A percentile compares a stretch with the other conserved stretches of the same genome.
phyloP scores from a whole-genome alignment of 495 filamentous ascomycete species.

The Parathielavia hyrcaniae region DNA sequence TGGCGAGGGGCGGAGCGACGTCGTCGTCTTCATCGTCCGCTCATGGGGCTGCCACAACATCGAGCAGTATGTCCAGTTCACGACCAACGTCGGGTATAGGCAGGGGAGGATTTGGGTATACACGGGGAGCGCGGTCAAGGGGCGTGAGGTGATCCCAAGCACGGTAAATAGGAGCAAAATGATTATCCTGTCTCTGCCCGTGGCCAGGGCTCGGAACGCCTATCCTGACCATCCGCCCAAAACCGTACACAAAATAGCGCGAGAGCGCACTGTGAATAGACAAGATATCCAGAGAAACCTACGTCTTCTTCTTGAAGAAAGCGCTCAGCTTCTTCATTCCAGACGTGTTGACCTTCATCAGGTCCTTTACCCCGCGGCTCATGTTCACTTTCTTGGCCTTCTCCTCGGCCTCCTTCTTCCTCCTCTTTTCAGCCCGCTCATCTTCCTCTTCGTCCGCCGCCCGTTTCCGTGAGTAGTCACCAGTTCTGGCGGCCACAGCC shows the following conservation, averaged over 20 bases:
- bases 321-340: constrained; percentile 98
- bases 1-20: constrained; percentile 14
- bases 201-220: constrained; percentile 8
- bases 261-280: constrained; percentile 2
- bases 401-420: constrained; percentile 57
- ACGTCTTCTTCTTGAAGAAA: constrained; percentile 78
- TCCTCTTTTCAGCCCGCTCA: constrained; percentile 69
- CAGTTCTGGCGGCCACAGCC: constrained; percentile 56
- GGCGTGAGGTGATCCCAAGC: constrained; percentile 6
- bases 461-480: constrained; percentile 74
- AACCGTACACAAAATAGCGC: constrained; percentile 2
- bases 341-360: constrained; percentile 80
- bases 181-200: neutral
- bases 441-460: constrained; percentile 66
- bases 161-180: neutral
- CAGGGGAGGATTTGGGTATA: constrained; percentile 28
- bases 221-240: constrained; percentile 4
- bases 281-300: constrained; percentile 8
- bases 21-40: constrained; percentile 25
- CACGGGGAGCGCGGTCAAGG: constrained; percentile 20
- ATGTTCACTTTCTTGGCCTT: constrained; percentile 59
- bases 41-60: constrained; percentile 28
- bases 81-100: constrained; percentile 40
- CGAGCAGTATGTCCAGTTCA: constrained; percentile 26
- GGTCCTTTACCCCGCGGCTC: constrained; percentile 64